These are phyloP conservation scores for Rhodosorus marinus DNA, from an alignment of 23 red algal species.

Conservation along the genomic window DNA sequence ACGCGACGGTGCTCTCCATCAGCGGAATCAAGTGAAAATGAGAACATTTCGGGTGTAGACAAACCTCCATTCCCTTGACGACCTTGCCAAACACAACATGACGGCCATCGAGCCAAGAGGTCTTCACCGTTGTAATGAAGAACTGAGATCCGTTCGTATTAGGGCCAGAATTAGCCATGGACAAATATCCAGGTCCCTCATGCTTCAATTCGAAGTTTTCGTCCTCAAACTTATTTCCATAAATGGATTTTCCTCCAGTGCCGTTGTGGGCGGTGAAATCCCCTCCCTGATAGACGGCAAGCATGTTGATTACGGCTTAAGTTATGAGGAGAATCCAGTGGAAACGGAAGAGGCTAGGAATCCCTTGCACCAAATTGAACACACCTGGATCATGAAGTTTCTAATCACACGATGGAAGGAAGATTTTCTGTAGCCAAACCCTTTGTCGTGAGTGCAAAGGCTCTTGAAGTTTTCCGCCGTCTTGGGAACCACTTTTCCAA, in stretches of 20 bases:
- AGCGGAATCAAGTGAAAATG: no score
- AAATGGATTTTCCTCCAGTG: conserved; percentile 71
- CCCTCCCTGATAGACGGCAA: no score
- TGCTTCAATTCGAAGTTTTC: conserved; percentile 88
- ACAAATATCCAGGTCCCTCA: conserved; percentile 31
- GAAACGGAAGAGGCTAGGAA: no score
- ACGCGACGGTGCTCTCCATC: no score
- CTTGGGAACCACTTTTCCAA: conserved; percentile 45
- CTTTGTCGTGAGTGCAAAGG: conserved; percentile 28
- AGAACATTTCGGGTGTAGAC: no score
- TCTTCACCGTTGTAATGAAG: conserved; percentile 54
- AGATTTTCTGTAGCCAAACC: conserved; percentile 57
- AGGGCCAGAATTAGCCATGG: conserved; percentile 99
- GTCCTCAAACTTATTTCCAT: conserved; percentile 50
- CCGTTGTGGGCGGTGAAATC: conserved; percentile 66
- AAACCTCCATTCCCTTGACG: conserved; percentile 3
- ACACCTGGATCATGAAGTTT: conserved; percentile 57
- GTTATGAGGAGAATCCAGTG: no score
- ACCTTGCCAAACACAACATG: conserved; percentile 70
- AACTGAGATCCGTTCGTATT: conserved; percentile 85
- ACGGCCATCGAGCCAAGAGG: conserved; percentile 48
- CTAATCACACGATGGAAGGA: conserved; percentile 73
- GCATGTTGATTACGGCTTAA: no score
- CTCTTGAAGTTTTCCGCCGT: conserved; percentile 73
- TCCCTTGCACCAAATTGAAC: no score